Conservation (phyloP, 148 eudicot genomes). For the Vaccinium vitisidaea region DNA sequence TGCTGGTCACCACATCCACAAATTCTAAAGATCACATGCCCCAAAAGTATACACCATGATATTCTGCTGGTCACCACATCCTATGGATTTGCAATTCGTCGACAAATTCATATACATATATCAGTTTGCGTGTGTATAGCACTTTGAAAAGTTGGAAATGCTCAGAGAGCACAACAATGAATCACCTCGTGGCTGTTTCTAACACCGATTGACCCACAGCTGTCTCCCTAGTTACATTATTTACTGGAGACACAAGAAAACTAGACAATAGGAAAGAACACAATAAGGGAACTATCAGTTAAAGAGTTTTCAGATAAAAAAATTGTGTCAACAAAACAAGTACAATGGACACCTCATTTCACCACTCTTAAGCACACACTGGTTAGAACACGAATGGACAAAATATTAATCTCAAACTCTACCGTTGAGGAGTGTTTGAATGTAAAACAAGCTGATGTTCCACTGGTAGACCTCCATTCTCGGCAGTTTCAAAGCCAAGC, state of each 20-base stretch:
- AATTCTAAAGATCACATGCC: neutral
- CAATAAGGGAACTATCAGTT: neutral
- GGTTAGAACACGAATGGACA: neutral
- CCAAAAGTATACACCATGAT: neutral
- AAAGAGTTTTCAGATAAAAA: neutral
- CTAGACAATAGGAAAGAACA: neutral
- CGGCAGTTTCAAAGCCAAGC: constrained; percentile 42
- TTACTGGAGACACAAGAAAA: neutral
- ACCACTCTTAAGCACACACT: neutral
- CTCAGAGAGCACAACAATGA: too few relatives aligned
- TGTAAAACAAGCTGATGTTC: constrained; percentile 16
- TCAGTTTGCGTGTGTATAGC: neutral
- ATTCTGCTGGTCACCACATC: neutral
- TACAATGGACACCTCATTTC: neutral
- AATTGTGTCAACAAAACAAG: neutral
- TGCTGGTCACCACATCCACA: neutral
- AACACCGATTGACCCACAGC: neutral
- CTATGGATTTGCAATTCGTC: too few relatives aligned
- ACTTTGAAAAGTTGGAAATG: too few relatives aligned
- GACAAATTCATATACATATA: too few relatives aligned
- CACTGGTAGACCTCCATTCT: constrained; percentile 42
- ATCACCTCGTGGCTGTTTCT: neutral
- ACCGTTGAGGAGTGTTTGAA: constrained; percentile 28
- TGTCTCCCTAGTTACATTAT: neutral
- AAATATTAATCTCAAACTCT: neutral